Base-by-base conservation (phyloP, 164 flowering plant species). In the Aristolochia fimbriata region DNA sequence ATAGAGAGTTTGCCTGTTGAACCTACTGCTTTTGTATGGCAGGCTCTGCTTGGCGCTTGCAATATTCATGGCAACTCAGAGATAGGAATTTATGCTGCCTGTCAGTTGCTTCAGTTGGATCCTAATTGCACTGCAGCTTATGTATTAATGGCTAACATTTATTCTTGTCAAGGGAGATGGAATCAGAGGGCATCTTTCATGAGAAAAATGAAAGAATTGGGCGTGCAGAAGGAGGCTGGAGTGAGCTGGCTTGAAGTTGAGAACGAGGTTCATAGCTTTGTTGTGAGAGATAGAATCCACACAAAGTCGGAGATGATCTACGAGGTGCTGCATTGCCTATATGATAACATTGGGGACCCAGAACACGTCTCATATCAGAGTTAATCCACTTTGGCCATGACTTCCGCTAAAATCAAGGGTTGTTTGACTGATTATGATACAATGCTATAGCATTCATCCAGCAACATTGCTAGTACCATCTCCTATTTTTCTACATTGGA, bases 221-320 rank as follows among this genome's bases (percentile, higher is more conserved):
- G 88, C 6, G 70, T 81, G 41, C 65, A 73, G 9, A 88, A 86
- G 74, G 94, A 85, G 52, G 77, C 78, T 1, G 96, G 96, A n/a
- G 63, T 77, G 23, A 88, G 96, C 73, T 85, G 90, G 92, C 83
- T 91, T 58, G 96, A 86, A 78, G 76, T 88, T 60, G 86, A 80
- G 25, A 85, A 76, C 67, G 61, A 70, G 65, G 75, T 83, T 13
- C 94, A 86, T 30, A 82, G 80, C 64, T 88, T 91, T 74, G 86
- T 80, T 63, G 96, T 83, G 33, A 70, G 62, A 59, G 94, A 85
- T 68, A 77, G 63, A 66, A 37, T 69, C 74, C 93, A 91, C 72
- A 79, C 86, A 21, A 69, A 78, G 60, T 63, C 68, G 47, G 77
- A 74, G 60, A 58, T 21, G 33, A 78, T 85, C 55, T 80, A 83